phyloP scores from a whole-genome alignment of 2,329 filamentous ascomycete genomes.

The Fusarium euwallaceae region DNA sequence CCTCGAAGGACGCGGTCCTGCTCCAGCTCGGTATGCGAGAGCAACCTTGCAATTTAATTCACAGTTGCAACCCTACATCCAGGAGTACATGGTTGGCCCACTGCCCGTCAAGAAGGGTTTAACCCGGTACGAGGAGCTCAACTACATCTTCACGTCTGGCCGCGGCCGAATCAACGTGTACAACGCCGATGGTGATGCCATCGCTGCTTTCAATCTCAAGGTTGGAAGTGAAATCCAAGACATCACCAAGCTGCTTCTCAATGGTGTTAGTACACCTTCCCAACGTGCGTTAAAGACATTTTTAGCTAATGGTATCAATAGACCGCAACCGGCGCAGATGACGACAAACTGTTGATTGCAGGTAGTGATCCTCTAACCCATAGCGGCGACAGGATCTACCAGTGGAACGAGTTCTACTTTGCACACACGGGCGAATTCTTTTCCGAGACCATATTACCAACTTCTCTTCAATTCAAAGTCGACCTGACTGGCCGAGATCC shows the following conservation, averaged over 20 bases:
- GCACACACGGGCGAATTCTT: constrained; percentile 47
- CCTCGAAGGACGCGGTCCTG: constrained; percentile 54
- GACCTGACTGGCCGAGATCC: constrained; percentile 66
- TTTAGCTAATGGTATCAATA: not conserved
- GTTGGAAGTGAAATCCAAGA: constrained; percentile 21
- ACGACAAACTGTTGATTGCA: constrained; percentile 28
- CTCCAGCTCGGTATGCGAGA: constrained; percentile 58
- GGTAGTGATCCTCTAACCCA: constrained; percentile 51
- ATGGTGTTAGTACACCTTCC: constrained; percentile 12
- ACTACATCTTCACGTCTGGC: constrained; percentile 55
- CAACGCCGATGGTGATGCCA: constrained; percentile 37
- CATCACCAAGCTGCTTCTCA: constrained; percentile 31
- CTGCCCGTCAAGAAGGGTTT: constrained; percentile 47
- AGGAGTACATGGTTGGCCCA: constrained; percentile 61
- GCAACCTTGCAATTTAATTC: constrained; percentile 49
- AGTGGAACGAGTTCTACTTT: constrained; percentile 63
- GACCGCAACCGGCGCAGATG: constrained; percentile 25
- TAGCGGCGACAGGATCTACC: constrained; percentile 56
- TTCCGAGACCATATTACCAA: constrained; percentile 61
- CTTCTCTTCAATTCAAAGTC: constrained; percentile 58
- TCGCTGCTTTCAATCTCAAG: constrained; percentile 23
- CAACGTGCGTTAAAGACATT: rapidly evolving
- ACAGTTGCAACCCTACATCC: constrained; percentile 44
- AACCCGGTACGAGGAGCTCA: constrained; percentile 54
- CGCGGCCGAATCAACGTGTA: constrained; percentile 38